phyloP scores from a whole-genome alignment of 2,329 filamentous ascomycete species.

The Sarocladium brachiariae region DNA sequence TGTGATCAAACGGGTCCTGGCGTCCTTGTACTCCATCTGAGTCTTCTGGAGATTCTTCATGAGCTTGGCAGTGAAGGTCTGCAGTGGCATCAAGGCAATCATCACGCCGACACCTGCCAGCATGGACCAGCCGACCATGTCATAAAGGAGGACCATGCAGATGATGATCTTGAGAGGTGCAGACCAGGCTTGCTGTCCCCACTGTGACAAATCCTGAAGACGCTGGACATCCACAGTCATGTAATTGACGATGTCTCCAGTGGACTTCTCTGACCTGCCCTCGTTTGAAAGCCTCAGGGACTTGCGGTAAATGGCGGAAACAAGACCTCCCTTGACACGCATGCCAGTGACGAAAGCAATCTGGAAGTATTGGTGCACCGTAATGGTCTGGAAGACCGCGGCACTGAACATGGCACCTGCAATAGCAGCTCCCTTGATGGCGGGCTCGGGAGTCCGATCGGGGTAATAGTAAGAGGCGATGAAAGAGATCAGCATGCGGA shows the following conservation, averaged over 20 bases:
- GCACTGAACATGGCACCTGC: slow-evolving; percentile 87
- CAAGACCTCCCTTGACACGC: slow-evolving; percentile 88
- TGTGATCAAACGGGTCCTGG: slow-evolving; percentile 85
- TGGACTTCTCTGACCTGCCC: slow-evolving; percentile 79
- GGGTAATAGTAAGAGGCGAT: slow-evolving; percentile 66
- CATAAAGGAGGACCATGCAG: slow-evolving; percentile 93
- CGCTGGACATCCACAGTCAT: slow-evolving; percentile 98
- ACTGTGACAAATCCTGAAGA: slow-evolving; percentile 89
- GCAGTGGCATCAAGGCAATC: slow-evolving; percentile 95
- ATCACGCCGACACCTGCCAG: slow-evolving; percentile 91
- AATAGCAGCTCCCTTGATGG: slow-evolving; percentile 79
- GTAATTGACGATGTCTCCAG: slow-evolving; percentile 97
- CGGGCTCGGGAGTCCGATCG: slow-evolving; percentile 57
- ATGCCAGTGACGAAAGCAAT: slow-evolving; percentile 91
- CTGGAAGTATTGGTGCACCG: slow-evolving; percentile 97
- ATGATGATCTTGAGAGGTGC: slow-evolving; percentile 93
- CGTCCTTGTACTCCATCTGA: slow-evolving; percentile 99
- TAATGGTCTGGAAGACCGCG: slow-evolving; percentile 78
- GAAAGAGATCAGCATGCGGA: slow-evolving; percentile 77
- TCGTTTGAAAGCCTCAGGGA: slow-evolving; percentile 87
- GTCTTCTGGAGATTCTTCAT: slow-evolving; percentile 94
- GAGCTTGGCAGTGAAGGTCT: slow-evolving; percentile 81
- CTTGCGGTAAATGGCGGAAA: slow-evolving; percentile 88
- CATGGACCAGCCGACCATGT: slow-evolving; percentile 93
- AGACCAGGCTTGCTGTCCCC: slow-evolving; percentile 91